Percentiles rank a stretch among this genome's conserved stretches.
These are phyloP conservation scores for Ogataea neopini DNA, from an alignment of 805 yeast genomes.

Conservation along the genomic window DNA sequence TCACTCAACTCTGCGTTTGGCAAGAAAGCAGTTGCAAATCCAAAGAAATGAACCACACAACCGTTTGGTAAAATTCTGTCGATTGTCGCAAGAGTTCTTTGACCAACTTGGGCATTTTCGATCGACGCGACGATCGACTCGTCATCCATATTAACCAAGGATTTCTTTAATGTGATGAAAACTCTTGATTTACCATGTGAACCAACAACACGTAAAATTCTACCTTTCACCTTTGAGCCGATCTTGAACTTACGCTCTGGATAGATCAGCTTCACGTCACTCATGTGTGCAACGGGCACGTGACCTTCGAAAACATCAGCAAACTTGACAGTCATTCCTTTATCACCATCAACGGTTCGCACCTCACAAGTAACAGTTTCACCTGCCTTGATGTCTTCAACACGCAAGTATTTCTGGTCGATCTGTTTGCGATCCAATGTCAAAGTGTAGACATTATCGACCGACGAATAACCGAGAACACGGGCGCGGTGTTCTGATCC, in stretches of 20 bases:
- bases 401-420: slow-evolving; percentile 62
- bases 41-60: slow-evolving; percentile 82
- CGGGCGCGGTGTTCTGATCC: slow-evolving; percentile 78
- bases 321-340: slow-evolving; percentile 68
- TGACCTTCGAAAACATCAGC: slow-evolving; percentile 69
- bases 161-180: slow-evolving; percentile 75
- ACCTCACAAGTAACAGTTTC: slow-evolving; percentile 58
- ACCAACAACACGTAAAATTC: slow-evolving; percentile 56
- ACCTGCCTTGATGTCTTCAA: slow-evolving; percentile 78
- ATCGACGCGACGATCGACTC: slow-evolving; percentile 47
- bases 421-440: slow-evolving; percentile 69
- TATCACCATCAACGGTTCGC: slow-evolving; percentile 54
- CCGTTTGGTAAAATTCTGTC: slow-evolving; percentile 73
- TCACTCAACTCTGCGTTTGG: slow-evolving; percentile 91
- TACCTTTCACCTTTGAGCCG: slow-evolving; percentile 77
- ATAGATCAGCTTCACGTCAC: slow-evolving; percentile 79
- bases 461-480: slow-evolving; percentile 64
- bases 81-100: slow-evolving; percentile 71
- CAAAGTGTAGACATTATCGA: slow-evolving; percentile 67
- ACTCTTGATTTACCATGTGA: slow-evolving; percentile 50
- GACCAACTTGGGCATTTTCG: slow-evolving; percentile 43
- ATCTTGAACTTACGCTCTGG: slow-evolving; percentile 92
- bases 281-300: slow-evolving; percentile 74
- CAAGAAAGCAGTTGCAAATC: slow-evolving; percentile 71
- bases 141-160: slow-evolving; percentile 67